A percentile compares a stretch with the other conserved stretches of the same genome.
phyloP scores from a whole-genome alignment of 495 filamentous ascomycete genomes.

The Neurospora sp. region DNA sequence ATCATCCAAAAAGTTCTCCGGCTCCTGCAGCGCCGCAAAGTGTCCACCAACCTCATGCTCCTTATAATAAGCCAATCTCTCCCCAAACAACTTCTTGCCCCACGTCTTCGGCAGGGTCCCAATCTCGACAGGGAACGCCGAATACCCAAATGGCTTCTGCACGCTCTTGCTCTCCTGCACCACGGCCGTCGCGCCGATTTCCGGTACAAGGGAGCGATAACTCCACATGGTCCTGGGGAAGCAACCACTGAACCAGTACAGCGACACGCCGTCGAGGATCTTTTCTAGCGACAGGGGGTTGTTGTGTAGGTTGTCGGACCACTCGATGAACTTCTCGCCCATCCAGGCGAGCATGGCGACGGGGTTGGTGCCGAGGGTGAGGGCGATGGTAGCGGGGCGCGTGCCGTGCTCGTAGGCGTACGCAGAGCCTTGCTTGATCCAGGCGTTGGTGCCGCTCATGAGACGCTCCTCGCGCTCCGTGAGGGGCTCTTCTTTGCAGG shows the following conservation, averaged over 20 bases:
- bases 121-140: constrained; percentile 46
- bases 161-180: constrained; percentile 28
- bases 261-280: constrained; percentile 46
- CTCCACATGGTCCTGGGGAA: constrained; percentile 48
- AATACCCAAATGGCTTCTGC: constrained; percentile 49
- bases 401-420: constrained; percentile 53
- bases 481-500: constrained; percentile 7
- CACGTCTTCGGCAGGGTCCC: constrained; percentile 38
- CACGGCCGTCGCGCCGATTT: constrained; percentile 13
- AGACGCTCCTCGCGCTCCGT: constrained; percentile 6
- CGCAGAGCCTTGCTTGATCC: constrained; percentile 28
- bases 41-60: constrained; percentile 48
- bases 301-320: constrained; percentile 37
- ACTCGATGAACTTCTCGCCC: constrained; percentile 58
- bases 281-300: constrained; percentile 36
- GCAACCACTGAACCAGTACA: constrained; percentile 59
- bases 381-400: constrained; percentile 50
- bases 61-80: constrained; percentile 34
- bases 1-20: constrained; percentile 44
- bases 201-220: constrained; percentile 32
- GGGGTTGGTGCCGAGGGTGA: constrained; percentile 45
- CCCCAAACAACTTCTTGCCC: constrained; percentile 32
- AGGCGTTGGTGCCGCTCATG: constrained; percentile 4
- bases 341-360: constrained; percentile 58
- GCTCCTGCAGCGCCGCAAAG: constrained; percentile 52